Conservation (phyloP, 495 filamentous ascomycete species). For the Friedmanniomyces simplex region DNA sequence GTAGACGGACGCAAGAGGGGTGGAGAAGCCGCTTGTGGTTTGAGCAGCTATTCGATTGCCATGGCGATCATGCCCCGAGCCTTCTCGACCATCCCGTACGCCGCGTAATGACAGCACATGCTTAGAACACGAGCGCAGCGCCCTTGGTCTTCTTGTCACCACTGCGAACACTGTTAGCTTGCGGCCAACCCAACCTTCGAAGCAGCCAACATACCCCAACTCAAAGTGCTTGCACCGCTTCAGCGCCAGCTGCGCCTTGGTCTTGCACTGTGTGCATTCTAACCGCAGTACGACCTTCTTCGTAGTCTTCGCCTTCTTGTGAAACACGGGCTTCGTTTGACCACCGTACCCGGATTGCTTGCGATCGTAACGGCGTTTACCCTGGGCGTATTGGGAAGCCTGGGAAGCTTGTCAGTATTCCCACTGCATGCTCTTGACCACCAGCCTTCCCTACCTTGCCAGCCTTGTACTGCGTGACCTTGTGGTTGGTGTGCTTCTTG, state of each 20-base stretch:
- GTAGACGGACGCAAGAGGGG: not conserved
- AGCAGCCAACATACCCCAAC: slow-evolving; percentile 63
- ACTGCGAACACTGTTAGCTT: slow-evolving; percentile 41
- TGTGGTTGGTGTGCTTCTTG: slow-evolving; percentile 86
- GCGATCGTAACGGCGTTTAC: slow-evolving; percentile 99
- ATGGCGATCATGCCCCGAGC: slow-evolving; percentile 1
- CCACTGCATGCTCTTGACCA: not conserved
- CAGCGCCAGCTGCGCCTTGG: slow-evolving; percentile 93
- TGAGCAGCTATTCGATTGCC: not conserved
- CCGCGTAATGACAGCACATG: slow-evolving; percentile 5
- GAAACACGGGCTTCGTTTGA: slow-evolving; percentile 99
- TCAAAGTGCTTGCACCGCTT: slow-evolving; percentile 99
- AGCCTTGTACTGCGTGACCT: slow-evolving; percentile 96
- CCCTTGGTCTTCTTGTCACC: slow-evolving; percentile 99
- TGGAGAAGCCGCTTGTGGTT: not conserved
- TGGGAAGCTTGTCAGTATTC: slow-evolving; percentile 26
- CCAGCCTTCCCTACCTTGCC: slow-evolving; percentile 54
- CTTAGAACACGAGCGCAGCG: slow-evolving; percentile 95
- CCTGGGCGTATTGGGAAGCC: slow-evolving; percentile 91
- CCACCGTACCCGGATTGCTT: slow-evolving; percentile 99
- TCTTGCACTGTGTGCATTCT: slow-evolving; percentile 94
- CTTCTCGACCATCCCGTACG: slow-evolving; percentile 1
- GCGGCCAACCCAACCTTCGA: not conserved
- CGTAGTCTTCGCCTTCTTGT: slow-evolving; percentile 99
- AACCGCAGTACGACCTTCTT: slow-evolving; percentile 99